Conservation (phyloP, 164 flowering plant species). For the Magnolia changhungtana region DNA sequence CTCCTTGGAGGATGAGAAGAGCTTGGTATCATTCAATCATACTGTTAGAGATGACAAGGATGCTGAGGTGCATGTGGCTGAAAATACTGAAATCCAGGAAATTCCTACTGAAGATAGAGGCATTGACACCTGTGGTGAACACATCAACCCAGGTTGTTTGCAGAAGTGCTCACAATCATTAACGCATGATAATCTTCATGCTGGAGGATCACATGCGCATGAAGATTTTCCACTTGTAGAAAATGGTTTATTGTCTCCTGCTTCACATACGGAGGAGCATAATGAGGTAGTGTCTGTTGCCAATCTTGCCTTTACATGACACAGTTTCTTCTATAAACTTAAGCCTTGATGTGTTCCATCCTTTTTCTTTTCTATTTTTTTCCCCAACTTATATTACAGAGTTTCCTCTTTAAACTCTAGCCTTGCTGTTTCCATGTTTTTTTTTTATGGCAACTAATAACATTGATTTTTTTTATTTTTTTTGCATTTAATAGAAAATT, state of each 20-base stretch:
- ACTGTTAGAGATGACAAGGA: slow-evolving; percentile 27
- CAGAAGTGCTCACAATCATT: slow-evolving; percentile 14
- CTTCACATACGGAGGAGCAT: slow-evolving; percentile 10
- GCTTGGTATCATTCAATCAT: slow-evolving; percentile 18
- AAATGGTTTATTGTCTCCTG: slow-evolving; percentile 15
- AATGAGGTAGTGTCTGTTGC: slow-evolving; percentile 25
- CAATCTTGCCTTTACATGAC: not conserved
- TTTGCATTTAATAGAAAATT: too few species aligned
- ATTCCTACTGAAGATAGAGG: slow-evolving; percentile 20
- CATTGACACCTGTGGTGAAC: slow-evolving; percentile 6
- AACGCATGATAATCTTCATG: slow-evolving; percentile 18
- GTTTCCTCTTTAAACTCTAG: too few species aligned
- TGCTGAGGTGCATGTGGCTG: slow-evolving; percentile 26
- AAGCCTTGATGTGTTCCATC: not conserved
- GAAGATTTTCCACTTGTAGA: slow-evolving; percentile 15
- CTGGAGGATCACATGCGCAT: slow-evolving; percentile 19
- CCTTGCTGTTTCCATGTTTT: too few species aligned
- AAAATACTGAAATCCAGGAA: slow-evolving; percentile 31
- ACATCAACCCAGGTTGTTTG: slow-evolving; percentile 12
- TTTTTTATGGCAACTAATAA: too few species aligned
- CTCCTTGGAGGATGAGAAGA: slow-evolving; percentile 22
- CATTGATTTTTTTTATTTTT: too few species aligned
- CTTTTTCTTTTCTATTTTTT: too few species aligned
- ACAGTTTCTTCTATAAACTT: not conserved
- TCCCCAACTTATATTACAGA: too few species aligned